phyloP scores from a whole-genome alignment of 305 asterid genomes.

The Fraxinus latifolia region DNA sequence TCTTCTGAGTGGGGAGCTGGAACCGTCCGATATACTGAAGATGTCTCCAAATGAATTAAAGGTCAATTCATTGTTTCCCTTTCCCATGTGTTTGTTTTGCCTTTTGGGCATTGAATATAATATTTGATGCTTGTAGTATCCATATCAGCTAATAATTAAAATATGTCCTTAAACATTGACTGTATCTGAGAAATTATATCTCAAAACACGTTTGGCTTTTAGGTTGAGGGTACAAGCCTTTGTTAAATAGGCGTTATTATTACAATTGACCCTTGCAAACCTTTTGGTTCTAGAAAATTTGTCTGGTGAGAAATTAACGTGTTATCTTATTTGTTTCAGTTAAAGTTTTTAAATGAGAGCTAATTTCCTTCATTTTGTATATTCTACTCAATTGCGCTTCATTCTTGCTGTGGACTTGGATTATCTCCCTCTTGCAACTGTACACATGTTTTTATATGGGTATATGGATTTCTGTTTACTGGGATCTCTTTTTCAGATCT shows the following conservation, averaged over 20 bases:
- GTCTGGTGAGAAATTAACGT: not conserved
- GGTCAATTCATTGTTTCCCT: constrained; percentile 37
- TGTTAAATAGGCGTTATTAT: constrained; percentile 15
- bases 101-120: not conserved
- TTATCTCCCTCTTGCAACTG: not conserved
- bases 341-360: not conserved
- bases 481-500: not conserved
- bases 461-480: not conserved
- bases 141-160: constrained; percentile 12
- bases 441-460: not conserved
- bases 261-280: not conserved
- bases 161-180: not conserved
- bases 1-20: constrained; percentile 74
- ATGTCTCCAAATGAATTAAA: constrained; percentile 77
- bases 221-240: constrained; percentile 5
- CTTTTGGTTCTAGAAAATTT: not conserved
- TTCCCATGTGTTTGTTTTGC: not conserved
- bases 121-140: constrained; percentile 11
- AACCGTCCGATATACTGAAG: constrained; percentile 60
- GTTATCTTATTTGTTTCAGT: not conserved
- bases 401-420: not conserved
- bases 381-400: not conserved
- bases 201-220: constrained; percentile 1
- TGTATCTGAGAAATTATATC: not conserved
- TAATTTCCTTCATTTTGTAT: not conserved